Evolutionary conservation across 352 stramenopile genomes (phyloP).

Genomic region (Pythium rishiriense): DNA sequence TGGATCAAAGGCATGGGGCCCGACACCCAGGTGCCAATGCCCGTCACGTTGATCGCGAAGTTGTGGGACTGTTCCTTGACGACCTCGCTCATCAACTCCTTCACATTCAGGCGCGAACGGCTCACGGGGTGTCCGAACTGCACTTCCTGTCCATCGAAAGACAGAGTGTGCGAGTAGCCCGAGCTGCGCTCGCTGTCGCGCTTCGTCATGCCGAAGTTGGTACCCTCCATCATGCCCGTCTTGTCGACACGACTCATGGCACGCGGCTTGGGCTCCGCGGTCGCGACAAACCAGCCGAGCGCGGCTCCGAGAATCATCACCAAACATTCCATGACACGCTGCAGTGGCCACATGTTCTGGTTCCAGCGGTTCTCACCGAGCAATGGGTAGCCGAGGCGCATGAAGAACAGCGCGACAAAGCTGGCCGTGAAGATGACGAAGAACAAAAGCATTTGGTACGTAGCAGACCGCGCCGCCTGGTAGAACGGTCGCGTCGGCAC

Average conservation of each 20-base stretch:
- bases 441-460: conserved; percentile 77
- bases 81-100: conserved; percentile 73
- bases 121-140: conserved; percentile 77
- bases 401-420: conserved; percentile 70
- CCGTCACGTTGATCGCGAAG: conserved; percentile 77
- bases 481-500: conserved; percentile 78
- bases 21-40: conserved; percentile 82
- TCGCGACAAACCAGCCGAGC: conserved; percentile 60
- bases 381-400: conserved; percentile 71
- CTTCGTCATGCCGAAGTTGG: conserved; percentile 35
- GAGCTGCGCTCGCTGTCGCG: conserved; percentile 46
- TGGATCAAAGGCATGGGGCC: conserved; percentile 83
- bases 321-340: conserved; percentile 76
- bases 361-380: conserved; percentile 56
- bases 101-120: conserved; percentile 69
- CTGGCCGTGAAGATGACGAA: conserved; percentile 78
- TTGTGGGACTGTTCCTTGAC: conserved; percentile 87
- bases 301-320: conserved; percentile 66
- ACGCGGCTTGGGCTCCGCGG: conserved; percentile 65
- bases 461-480: conserved; percentile 63
- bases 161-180: conserved; percentile 77
- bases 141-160: conserved; percentile 75
- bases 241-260: conserved; percentile 81
- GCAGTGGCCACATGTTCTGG: conserved; percentile 82
- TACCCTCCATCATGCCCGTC: conserved; percentile 52